Base-by-base conservation (phyloP, 306 rosid species). In the Corylus heterophylla region DNA sequence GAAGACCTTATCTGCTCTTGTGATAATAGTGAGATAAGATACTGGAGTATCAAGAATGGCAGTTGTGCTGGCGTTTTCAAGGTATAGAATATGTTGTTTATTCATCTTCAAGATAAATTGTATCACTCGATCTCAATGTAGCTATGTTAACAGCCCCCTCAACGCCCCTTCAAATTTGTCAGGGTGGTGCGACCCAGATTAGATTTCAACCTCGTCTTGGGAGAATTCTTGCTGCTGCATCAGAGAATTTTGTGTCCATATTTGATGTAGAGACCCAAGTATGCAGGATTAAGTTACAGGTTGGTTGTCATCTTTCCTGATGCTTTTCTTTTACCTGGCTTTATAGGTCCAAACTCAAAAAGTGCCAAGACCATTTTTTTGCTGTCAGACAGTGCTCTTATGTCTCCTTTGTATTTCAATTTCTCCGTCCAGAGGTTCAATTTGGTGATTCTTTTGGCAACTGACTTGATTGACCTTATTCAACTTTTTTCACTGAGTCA, bases 141-240 rank as follows among this genome's bases (percentile, higher is more conserved):
- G 77, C 31, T 8, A 25, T 70, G 69, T 68, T 79, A 8, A 48
- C 10, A 48, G 12, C 76, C 64, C 75, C 22, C 39, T 8, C 12
- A 31, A 31, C 44, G 5, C 44, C 44, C 6, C 4, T 0, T 0
- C 13, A 9, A 48, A 48, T 74, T 75, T 82, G 47, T 78, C 85
- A 92, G 97, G 97, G 89, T 71, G 97, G 93, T 58, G 98, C 90
- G 59, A 83, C 88, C 64, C 93, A 85, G 76, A 20, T 86, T 72
- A 94, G 98, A 87, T 94, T 94, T 86, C 97, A 90, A 83, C 97
- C 98, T 78, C 35, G 75, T 78, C 61, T 71, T 51, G 97, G 97
- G 78, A 90, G 86, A 82, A 80, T 85, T 76, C 92, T 94, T 67
- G 97, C 97, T 12, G 92, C 94, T 18, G 91, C 90, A 7, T 82